phyloP scores from a whole-genome alignment of 1,284 basidiomycete genomes.

The Lentinula novae-zelandiae region DNA sequence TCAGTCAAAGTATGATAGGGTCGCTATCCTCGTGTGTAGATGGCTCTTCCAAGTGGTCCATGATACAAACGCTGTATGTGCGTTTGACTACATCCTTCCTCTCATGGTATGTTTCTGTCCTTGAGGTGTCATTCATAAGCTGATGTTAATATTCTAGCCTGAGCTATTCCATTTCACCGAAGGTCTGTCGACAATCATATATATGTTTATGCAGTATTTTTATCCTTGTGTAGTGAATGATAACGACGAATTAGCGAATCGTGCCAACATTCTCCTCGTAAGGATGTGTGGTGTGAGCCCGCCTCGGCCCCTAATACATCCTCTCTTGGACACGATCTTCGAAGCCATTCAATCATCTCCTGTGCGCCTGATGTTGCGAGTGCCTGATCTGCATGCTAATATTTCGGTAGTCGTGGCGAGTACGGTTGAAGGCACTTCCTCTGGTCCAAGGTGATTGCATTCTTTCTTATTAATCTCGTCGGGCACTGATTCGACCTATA shows the following conservation, averaged over 20 bases:
- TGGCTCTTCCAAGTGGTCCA: slow-evolving; percentile 75
- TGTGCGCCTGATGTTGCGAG: slow-evolving; percentile 32
- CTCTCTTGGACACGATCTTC: slow-evolving; percentile 62
- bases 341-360: slow-evolving; percentile 63
- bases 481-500: not conserved
- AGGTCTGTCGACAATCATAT: slow-evolving; percentile 30
- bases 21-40: slow-evolving; percentile 65
- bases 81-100: slow-evolving; percentile 79
- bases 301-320: slow-evolving; percentile 53
- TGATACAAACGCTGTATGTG: slow-evolving; percentile 69
- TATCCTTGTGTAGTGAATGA: slow-evolving; percentile 50
- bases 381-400: not conserved
- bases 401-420: slow-evolving; percentile 59
- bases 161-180: slow-evolving; percentile 73
- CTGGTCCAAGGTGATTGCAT: slow-evolving; percentile 58
- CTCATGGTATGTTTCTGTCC: slow-evolving; percentile 54
- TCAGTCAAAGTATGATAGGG: slow-evolving; percentile 81
- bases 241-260: slow-evolving; percentile 61
- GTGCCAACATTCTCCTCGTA: slow-evolving; percentile 58
- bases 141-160: slow-evolving; percentile 37
- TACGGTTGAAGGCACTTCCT: slow-evolving; percentile 69
- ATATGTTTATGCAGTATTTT: not conserved
- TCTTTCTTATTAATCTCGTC: slow-evolving; percentile 5
- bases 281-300: slow-evolving; percentile 74
- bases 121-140: not conserved